Evolutionary conservation across 2,329 filamentous ascomycete genomes (phyloP).

Genomic region (Phaeosphaeria sp.): DNA sequence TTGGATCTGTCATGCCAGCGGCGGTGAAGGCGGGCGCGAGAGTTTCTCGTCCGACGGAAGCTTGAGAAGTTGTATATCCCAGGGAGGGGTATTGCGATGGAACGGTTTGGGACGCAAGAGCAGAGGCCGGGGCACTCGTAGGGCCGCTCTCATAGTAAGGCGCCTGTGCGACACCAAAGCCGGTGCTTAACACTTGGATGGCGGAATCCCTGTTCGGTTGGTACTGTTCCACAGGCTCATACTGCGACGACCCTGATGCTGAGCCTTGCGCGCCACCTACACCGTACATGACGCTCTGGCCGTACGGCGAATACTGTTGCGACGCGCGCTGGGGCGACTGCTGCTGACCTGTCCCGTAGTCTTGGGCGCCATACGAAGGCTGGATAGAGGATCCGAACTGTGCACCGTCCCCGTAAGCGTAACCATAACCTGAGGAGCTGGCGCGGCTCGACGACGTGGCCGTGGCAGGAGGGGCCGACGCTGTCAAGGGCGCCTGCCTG

Average conservation of each 20-base stretch:
- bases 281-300: conserved; percentile 79
- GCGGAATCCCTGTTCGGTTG: conserved; percentile 71
- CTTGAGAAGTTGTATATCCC: conserved; percentile 67
- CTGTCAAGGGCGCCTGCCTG: conserved; percentile 54
- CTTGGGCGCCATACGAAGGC: conserved; percentile 65
- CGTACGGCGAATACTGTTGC: conserved; percentile 60
- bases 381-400: conserved; percentile 62
- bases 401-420: conserved; percentile 62
- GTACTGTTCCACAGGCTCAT: conserved; percentile 79
- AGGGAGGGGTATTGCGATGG: conserved; percentile 67
- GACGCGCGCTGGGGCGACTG: conserved; percentile 63
- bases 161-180: conserved; percentile 71
- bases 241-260: conserved; percentile 64
- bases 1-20: conserved; percentile 60
- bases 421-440: conserved; percentile 54
- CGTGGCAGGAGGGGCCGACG: conserved; percentile 51
- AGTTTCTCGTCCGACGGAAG: conserved; percentile 60
- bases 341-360: conserved; percentile 67
- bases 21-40: conserved; percentile 59
- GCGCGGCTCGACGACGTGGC: conserved; percentile 49
- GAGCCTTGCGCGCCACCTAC: conserved; percentile 56
- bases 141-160: conserved; percentile 69
- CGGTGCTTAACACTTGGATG: conserved; percentile 76
- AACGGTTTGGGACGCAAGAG: conserved; percentile 67
- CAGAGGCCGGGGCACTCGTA: conserved; percentile 66